These are phyloP conservation scores for Apostasia shenzhenica DNA, from an alignment of 106 monocot species.

Conservation along the genomic window DNA sequence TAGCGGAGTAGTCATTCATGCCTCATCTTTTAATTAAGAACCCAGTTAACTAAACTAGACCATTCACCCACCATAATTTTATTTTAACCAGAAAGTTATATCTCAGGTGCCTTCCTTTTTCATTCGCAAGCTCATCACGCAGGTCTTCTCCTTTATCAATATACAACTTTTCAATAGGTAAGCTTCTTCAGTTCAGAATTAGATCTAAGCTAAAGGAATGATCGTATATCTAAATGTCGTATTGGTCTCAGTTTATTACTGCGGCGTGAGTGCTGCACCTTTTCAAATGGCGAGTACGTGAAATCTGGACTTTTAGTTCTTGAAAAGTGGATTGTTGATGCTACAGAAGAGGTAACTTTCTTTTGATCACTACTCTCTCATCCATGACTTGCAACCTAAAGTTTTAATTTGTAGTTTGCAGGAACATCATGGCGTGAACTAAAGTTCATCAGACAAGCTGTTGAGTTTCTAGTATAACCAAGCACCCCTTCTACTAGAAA, in stretches of 20 bases:
- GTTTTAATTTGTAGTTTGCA: constrained; percentile 54
- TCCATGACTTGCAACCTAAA: neutral
- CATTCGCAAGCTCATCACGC: constrained; percentile 71
- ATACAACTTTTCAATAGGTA: constrained; percentile 91
- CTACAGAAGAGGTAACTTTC: constrained; percentile 58
- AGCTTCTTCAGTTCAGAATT: neutral
- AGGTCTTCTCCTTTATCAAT: constrained; percentile 85
- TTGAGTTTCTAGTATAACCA: constrained; percentile 75
- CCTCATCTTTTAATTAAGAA: too few species aligned
- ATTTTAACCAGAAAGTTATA: too few species aligned
- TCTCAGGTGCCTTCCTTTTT: constrained; percentile 78
- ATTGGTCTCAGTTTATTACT: constrained; percentile 52
- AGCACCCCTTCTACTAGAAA: neutral
- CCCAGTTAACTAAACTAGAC: too few species aligned
- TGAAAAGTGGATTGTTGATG: constrained; percentile 74
- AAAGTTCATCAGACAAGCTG: constrained; percentile 87
- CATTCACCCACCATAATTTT: too few species aligned
- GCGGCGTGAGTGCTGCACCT: constrained; percentile 89
- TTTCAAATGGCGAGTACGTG: constrained; percentile 94
- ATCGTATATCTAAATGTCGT: neutral
- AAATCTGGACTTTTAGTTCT: constrained; percentile 79
- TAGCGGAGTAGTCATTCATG: too few species aligned
- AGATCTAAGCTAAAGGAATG: neutral
- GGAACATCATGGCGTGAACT: constrained; percentile 82
- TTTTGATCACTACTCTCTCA: neutral